A percentile compares a stretch with the other conserved stretches of the same genome.
Evolutionary conservation across 495 filamentous ascomycete species (phyloP).

Genomic region (Podospora pseudoanserina): DNA sequence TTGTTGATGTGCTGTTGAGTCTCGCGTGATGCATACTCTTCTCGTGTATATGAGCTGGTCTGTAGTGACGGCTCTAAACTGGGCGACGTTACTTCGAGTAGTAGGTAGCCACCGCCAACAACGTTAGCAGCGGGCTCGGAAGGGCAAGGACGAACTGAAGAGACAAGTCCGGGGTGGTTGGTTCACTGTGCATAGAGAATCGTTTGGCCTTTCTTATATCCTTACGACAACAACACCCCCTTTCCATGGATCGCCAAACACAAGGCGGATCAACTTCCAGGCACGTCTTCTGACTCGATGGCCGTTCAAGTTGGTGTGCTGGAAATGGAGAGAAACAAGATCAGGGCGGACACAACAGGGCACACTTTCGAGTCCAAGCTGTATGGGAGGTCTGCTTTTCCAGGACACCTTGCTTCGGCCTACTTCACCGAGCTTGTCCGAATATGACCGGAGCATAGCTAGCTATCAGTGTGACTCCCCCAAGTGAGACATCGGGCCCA

Average conservation of each 20-base stretch:
- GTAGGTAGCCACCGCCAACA: background rate
- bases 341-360: background rate
- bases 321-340: conserved; percentile 14
- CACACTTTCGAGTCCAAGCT: background rate
- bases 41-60: background rate
- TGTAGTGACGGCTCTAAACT: too few relatives aligned
- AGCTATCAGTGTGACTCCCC: conserved; percentile 29
- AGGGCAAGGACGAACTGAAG: background rate
- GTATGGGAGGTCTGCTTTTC: background rate
- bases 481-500: conserved; percentile 34
- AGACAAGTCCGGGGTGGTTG: background rate
- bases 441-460: conserved; percentile 19
- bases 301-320: conserved; percentile 24
- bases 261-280: conserved; percentile 6
- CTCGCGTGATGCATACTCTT: background rate
- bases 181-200: background rate
- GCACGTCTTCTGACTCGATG: conserved; percentile 27
- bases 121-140: background rate
- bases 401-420: background rate
- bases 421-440: conserved; percentile 27
- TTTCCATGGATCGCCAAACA: background rate
- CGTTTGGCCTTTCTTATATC: background rate
- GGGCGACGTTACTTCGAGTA: too few relatives aligned
- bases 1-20: background rate
- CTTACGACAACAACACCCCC: background rate